phyloP scores from a whole-genome alignment of 2,329 filamentous ascomycete species.

The Tolypocladium ovalisporum region DNA sequence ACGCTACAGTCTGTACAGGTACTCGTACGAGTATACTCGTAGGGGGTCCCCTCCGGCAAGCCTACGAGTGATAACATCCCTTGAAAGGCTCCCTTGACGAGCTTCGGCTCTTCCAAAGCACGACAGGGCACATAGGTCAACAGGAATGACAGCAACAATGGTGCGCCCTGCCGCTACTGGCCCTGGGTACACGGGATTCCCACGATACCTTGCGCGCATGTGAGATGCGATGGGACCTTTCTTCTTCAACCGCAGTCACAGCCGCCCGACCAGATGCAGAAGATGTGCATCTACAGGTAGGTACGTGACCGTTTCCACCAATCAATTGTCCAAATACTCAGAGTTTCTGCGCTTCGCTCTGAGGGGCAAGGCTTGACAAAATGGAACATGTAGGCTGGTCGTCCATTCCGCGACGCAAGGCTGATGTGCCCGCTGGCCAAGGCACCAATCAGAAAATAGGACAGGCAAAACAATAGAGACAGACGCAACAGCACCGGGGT shows the following conservation, averaged over 20 bases:
- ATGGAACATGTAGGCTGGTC: not conserved
- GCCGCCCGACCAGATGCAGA: not conserved
- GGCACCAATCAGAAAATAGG: constrained; percentile 1
- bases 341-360: too few species aligned
- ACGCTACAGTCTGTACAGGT: not conserved
- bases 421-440: not conserved
- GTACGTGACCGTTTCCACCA: too few species aligned
- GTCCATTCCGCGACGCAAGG: constrained; percentile 1
- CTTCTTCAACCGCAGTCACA: not conserved
- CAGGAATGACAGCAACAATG: too few species aligned
- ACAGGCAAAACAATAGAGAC: not conserved
- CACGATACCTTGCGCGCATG: not conserved
- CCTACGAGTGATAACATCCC: not conserved
- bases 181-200: not conserved
- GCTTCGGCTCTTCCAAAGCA: not conserved
- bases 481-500: not conserved
- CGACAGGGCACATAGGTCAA: too few species aligned
- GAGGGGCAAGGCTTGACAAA: not conserved
- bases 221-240: not conserved
- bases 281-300: too few species aligned
- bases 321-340: too few species aligned
- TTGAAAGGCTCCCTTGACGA: not conserved
- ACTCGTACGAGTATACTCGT: too few species aligned
- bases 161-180: not conserved
- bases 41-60: not conserved